phyloP scores from a whole-genome alignment of 148 eudicot species.

The Vaccinium corymbosum region DNA sequence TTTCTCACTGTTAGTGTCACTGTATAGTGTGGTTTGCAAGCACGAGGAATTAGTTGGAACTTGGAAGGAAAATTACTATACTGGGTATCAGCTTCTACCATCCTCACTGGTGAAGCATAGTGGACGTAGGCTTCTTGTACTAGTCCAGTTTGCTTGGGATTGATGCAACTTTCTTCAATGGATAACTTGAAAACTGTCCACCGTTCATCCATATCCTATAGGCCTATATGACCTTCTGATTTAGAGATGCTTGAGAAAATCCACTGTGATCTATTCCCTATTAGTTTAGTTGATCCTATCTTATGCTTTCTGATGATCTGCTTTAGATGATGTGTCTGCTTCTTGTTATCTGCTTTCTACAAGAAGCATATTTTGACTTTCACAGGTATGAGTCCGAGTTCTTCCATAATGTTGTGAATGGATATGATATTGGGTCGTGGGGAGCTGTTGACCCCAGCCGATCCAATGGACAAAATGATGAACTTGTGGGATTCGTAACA shows the following conservation, averaged over 20 bases:
- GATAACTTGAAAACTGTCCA: slow-evolving; percentile 45
- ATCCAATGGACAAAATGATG: slow-evolving; percentile 58
- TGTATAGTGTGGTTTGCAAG: not conserved
- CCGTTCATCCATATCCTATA: slow-evolving; percentile 61
- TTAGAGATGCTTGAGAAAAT: slow-evolving; percentile 53
- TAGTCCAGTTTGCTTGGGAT: slow-evolving; percentile 38
- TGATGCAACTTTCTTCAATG: slow-evolving; percentile 54
- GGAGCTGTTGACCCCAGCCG: slow-evolving; percentile 89
- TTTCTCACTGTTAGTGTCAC: not conserved
- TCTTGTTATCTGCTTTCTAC: not conserved
- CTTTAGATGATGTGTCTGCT: slow-evolving; percentile 6
- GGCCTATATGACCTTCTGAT: slow-evolving; percentile 77
- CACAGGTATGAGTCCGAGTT: slow-evolving; percentile 86
- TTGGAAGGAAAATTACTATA: not conserved
- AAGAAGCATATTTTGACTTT: slow-evolving; percentile 12
- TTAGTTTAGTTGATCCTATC: slow-evolving; percentile 44
- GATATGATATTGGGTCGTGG: slow-evolving; percentile 77
- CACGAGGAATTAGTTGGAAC: not conserved
- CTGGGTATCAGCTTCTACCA: slow-evolving; percentile 14
- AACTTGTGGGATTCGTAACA: slow-evolving; percentile 91
- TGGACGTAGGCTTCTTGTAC: slow-evolving; percentile 35
- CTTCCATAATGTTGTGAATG: slow-evolving; percentile 75
- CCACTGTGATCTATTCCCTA: slow-evolving; percentile 80
- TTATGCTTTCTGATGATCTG: not conserved
- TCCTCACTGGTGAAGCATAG: slow-evolving; percentile 34